phyloP scores from a whole-genome alignment of 495 filamentous ascomycete species.

The Articulospora tetracladia region DNA sequence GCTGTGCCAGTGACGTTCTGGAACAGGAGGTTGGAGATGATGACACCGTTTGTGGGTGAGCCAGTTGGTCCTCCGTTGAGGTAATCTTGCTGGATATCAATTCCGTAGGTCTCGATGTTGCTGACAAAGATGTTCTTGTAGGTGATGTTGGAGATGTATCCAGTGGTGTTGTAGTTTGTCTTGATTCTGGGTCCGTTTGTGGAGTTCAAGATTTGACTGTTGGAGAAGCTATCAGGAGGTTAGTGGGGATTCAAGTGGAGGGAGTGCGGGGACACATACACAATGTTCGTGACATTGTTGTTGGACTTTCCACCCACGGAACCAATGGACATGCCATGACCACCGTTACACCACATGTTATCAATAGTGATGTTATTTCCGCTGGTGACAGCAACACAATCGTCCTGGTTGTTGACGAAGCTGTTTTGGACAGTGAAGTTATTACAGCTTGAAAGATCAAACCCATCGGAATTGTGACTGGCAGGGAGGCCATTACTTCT shows the following conservation, averaged over 20 bases:
- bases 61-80: slow-evolving; percentile 45
- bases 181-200: slow-evolving; percentile 44
- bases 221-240: slow-evolving; percentile 21
- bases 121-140: slow-evolving; percentile 39
- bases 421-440: slow-evolving; percentile 29
- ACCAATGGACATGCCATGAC: slow-evolving; percentile 45
- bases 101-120: slow-evolving; percentile 42
- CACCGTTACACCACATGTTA: slow-evolving; percentile 38
- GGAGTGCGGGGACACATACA: not conserved
- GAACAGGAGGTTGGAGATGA: slow-evolving; percentile 36
- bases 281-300: slow-evolving; percentile 41
- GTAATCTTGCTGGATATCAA: slow-evolving; percentile 46
- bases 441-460: slow-evolving; percentile 33
- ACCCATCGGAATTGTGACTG: slow-evolving; percentile 40
- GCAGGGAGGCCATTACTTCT: slow-evolving; percentile 31
- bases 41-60: slow-evolving; percentile 39
- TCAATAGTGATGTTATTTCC: slow-evolving; percentile 33
- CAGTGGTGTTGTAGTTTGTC: slow-evolving; percentile 39
- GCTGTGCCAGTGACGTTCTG: slow-evolving; percentile 39
- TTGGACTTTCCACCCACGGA: slow-evolving; percentile 44
- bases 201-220: slow-evolving; percentile 29
- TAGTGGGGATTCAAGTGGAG: not conserved
- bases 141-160: slow-evolving; percentile 34
- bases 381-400: slow-evolving; percentile 40
- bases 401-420: slow-evolving; percentile 41